These are phyloP conservation scores for Coniochaeta ligniaria DNA, from an alignment of 2,329 filamentous ascomycete species.

Conservation along the genomic window DNA sequence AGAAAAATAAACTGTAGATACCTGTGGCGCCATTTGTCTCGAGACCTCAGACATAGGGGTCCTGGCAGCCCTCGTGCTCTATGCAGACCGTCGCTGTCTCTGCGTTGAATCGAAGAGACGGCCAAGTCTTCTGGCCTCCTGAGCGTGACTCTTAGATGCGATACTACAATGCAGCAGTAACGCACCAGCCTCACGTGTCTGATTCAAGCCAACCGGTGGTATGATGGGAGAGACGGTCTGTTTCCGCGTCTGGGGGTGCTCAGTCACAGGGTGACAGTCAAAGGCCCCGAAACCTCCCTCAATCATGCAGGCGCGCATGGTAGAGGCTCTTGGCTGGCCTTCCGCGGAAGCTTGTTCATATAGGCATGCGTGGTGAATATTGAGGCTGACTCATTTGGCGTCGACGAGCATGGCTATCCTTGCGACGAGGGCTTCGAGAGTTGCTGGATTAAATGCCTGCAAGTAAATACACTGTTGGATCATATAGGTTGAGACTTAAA, in stretches of 20 bases:
- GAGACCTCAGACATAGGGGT: not conserved
- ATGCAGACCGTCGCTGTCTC: not conserved
- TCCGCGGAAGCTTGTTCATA: not conserved
- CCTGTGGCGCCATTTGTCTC: not conserved
- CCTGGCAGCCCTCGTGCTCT: not conserved
- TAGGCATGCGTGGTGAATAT: not conserved
- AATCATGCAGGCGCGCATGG: not conserved
- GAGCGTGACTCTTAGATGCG: not conserved
- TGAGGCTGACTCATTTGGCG: not conserved
- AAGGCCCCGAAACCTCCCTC: not conserved
- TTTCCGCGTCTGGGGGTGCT: not conserved
- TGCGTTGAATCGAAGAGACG: not conserved
- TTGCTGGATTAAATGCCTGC: not conserved
- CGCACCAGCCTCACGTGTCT: not conserved
- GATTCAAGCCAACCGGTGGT: not conserved
- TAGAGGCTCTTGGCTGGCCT: not conserved
- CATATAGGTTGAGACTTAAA: no score
- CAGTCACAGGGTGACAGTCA: not conserved
- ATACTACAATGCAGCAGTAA: not conserved
- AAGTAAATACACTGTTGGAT: no score
- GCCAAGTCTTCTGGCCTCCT: not conserved
- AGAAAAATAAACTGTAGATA: not conserved
- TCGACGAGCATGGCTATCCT: not conserved
- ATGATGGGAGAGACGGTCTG: not conserved
- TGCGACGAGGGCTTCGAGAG: not conserved